Conservation (phyloP, 352 stramenopile genomes). For the Globisporangium solare region DNA sequence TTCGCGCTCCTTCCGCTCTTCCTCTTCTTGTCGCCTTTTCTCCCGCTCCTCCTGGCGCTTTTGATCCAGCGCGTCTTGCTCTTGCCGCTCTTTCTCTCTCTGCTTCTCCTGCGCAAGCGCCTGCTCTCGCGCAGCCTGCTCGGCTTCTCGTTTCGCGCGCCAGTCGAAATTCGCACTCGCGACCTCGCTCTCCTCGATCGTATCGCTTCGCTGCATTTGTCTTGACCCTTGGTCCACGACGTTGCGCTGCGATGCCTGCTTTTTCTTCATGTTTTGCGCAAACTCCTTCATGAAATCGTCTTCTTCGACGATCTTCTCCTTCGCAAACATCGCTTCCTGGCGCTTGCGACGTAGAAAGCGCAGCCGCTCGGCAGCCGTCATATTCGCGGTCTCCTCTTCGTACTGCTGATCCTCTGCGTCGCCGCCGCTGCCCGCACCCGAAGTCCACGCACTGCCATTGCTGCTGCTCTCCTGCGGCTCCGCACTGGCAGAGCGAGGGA, state of each 20-base stretch:
- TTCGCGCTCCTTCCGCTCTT: conserved; percentile 23
- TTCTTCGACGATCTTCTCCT: conserved; percentile 34
- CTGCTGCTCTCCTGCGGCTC: conserved; percentile 2
- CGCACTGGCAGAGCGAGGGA: conserved; percentile 8
- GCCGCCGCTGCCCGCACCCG: not conserved
- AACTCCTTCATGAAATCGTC: conserved; percentile 73
- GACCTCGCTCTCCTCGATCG: conserved; percentile 7
- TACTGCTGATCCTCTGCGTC: conserved; percentile 32
- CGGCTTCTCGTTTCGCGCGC: conserved; percentile 10
- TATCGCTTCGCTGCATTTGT: not conserved
- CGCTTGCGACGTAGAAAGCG: conserved; percentile 59
- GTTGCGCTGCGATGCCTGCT: conserved; percentile 20
- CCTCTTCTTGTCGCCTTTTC: conserved; percentile 19
- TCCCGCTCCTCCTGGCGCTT: conserved; percentile 20
- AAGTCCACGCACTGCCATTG: not conserved
- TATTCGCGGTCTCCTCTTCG: conserved; percentile 49
- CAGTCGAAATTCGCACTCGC: conserved; percentile 2
- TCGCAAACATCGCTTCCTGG: conserved; percentile 49
- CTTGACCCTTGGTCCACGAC: conserved; percentile 14
- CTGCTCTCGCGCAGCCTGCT: conserved; percentile 6
- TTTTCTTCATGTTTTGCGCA: conserved; percentile 69
- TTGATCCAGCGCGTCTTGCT: conserved; percentile 21
- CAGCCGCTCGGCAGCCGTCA: conserved; percentile 57
- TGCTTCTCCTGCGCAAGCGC: conserved; percentile 4
- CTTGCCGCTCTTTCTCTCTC: conserved; percentile 5